phyloP scores from a whole-genome alignment of 495 filamentous ascomycete species.

The Neurospora sp. region DNA sequence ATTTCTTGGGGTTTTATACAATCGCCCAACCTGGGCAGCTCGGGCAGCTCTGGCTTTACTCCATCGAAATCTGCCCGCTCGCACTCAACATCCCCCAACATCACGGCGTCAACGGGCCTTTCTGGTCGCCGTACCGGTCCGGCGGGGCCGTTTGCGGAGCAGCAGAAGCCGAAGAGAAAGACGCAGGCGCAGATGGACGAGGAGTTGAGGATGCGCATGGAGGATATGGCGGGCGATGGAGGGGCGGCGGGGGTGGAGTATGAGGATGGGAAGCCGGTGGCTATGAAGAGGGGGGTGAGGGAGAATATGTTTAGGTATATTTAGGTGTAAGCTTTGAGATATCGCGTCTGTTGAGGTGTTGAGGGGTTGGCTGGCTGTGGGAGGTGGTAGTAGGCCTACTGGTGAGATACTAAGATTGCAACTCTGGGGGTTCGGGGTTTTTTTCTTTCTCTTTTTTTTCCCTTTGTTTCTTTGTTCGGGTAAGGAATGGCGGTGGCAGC shows the following conservation, averaged over 20 bases:
- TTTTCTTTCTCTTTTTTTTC: too few species aligned
- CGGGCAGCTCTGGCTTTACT: not conserved
- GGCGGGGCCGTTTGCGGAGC: not conserved
- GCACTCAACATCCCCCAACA: not conserved
- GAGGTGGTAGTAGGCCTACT: too few species aligned
- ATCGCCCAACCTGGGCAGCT: not conserved
- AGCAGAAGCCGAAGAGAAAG: constrained; percentile 14
- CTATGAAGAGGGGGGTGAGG: constrained; percentile 69
- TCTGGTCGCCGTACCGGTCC: not conserved
- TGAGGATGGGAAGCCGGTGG: constrained; percentile 61
- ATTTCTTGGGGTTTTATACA: not conserved
- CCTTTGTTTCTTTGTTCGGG: too few species aligned
- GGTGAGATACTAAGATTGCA: too few species aligned
- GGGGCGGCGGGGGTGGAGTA: constrained; percentile 71
- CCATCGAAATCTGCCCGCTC: not conserved
- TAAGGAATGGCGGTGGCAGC: too few species aligned
- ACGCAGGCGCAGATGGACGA: constrained; percentile 55
- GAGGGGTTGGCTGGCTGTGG: too few species aligned
- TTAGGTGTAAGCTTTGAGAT: not conserved
- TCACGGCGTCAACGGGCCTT: not conserved
- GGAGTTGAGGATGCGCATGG: constrained; percentile 55
- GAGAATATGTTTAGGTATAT: constrained; percentile 62
- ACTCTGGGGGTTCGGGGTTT: too few species aligned
- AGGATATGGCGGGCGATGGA: constrained; percentile 62
- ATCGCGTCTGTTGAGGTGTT: too few species aligned